Base-by-base conservation (phyloP, 108 stramenopile genomes). In the Skeletonema tropicum region DNA sequence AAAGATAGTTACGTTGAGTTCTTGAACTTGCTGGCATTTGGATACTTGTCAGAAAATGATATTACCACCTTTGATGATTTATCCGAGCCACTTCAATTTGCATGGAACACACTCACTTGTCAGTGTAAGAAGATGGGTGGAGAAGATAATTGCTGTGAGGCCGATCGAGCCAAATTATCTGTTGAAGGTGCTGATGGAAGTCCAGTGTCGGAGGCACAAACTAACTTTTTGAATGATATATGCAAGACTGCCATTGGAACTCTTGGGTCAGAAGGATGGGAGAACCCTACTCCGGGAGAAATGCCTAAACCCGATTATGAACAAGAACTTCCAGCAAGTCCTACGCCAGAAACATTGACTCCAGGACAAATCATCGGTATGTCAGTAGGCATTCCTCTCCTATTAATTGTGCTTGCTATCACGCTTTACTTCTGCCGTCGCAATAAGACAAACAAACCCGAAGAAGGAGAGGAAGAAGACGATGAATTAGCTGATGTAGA, bases 1-100 rank as follows among this genome's bases (percentile, higher is more conserved):
- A 23, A 55, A 17, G 21, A 23, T 23, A 8, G 21, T 19, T 55
- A 55, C 10, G 52, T 55, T 10, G 52, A 55, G 21, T 55, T 55
- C 23, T 55, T 55, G 52, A 55, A 55, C 52, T 55, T 55, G 52
- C 52, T 55, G 9, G 52, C 52, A 5, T 55, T 23, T 55, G 52
- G 52, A 9, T 55, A 55, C 7, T 23, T 55, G 0, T 0, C 21
- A 5, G 52, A 55, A 2, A 55, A 55, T 25, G 52, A 10, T 23
- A 23, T 55, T 10, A 55, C 52, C 2, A 9, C 52, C 8, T 55
- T 23, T 23, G 52, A 55, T 55, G 52, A 55, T 23, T 23, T 55
- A 8, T 55, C 52, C 15, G 5, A 10, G 19, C 8, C 52, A 55
- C 52, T 55, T 3, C 19, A 55, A 23, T 55, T 23, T n/a, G 52